phyloP scores from a whole-genome alignment of 768 basidiomycete genomes.

The Cyclocybe cylindracea region DNA sequence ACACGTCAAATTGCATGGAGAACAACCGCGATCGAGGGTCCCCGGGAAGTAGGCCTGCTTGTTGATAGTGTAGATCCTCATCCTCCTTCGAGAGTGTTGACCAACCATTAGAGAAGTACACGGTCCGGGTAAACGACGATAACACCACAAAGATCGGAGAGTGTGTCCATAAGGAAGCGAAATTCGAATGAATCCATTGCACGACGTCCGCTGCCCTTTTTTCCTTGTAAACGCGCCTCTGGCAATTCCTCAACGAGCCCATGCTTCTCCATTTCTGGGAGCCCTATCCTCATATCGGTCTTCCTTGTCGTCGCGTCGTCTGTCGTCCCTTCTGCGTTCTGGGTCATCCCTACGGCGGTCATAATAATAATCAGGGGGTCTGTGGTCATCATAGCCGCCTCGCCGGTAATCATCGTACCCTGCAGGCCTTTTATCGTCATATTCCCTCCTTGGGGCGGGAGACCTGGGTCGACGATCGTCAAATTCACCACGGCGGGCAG shows the following conservation, averaged over 20 bases:
- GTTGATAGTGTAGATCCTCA: constrained; percentile 25
- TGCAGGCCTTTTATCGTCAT: constrained; percentile 86
- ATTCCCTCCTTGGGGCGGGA: constrained; percentile 77
- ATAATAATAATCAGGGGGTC: constrained; percentile 84
- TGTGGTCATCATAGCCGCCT: constrained; percentile 81
- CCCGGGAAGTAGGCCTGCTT: constrained; percentile 12
- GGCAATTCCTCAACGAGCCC: constrained; percentile 63
- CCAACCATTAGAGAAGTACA: constrained; percentile 54
- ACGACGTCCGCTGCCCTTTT: constrained; percentile 37
- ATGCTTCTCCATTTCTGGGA: constrained; percentile 77
- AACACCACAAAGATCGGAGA: constrained; percentile 48
- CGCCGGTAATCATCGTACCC: constrained; percentile 91
- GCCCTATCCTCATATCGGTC: constrained; percentile 79
- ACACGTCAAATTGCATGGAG: no score
- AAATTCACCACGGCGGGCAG: constrained; percentile 67
- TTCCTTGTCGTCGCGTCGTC: constrained; percentile 83
- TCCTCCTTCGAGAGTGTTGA: constrained; percentile 34
- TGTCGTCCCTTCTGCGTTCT: constrained; percentile 71
- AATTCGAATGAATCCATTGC: constrained; percentile 33
- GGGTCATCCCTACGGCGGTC: constrained; percentile 83
- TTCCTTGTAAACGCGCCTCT: constrained; percentile 34
- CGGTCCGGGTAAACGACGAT: constrained; percentile 55
- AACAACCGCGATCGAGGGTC: background rate
- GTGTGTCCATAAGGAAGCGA: constrained; percentile 48
- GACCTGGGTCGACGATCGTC: constrained; percentile 85